phyloP scores from a whole-genome alignment of 768 basidiomycete species.

The Panaeolus cyanescens region DNA sequence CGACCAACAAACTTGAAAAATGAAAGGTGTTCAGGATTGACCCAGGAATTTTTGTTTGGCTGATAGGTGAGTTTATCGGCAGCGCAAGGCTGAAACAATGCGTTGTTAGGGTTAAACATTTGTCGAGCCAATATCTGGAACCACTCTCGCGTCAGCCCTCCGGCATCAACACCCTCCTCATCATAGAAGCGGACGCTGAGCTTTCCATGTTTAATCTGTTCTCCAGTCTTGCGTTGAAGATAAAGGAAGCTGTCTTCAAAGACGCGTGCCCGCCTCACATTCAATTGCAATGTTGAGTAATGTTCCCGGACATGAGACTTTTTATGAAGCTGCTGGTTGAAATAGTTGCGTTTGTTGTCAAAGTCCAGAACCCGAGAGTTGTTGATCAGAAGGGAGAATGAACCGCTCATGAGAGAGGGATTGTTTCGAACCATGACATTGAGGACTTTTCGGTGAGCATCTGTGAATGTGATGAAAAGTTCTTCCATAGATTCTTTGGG shows the following conservation, averaged over 20 bases:
- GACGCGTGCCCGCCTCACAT: conserved; percentile 86
- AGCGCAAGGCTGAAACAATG: conserved; percentile 96
- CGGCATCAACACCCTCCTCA: conserved; percentile 98
- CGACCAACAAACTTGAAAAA: conserved; percentile 99
- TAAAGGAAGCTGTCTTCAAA: conserved; percentile 98
- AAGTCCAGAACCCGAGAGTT: conserved; percentile 98
- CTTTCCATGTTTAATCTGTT: conserved; percentile 98
- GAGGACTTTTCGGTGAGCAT: conserved; percentile 88
- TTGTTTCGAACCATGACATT: conserved; percentile 99
- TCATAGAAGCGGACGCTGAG: conserved; percentile 95
- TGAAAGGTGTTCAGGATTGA: conserved; percentile 92
- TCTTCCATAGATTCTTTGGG: conserved; percentile 84
- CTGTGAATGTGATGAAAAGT: conserved; percentile 91
- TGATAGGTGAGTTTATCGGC: conserved; percentile 96
- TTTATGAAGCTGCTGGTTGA: conserved; percentile 88
- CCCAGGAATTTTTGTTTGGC: conserved; percentile 90
- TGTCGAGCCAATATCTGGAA: conserved; percentile 97
- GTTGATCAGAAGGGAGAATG: conserved; percentile 93
- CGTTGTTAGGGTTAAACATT: conserved; percentile 99
- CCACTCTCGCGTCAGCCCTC: conserved; percentile 98
- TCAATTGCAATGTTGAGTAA: conserved; percentile 81
- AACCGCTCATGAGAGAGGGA: conserved; percentile 96
- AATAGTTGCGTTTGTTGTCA: conserved; percentile 98
- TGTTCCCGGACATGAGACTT: conserved; percentile 81
- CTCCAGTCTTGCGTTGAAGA: conserved; percentile 86